Evolutionary conservation across 805 yeast species (phyloP).

Genomic region (Lipomyces anomalus): DNA sequence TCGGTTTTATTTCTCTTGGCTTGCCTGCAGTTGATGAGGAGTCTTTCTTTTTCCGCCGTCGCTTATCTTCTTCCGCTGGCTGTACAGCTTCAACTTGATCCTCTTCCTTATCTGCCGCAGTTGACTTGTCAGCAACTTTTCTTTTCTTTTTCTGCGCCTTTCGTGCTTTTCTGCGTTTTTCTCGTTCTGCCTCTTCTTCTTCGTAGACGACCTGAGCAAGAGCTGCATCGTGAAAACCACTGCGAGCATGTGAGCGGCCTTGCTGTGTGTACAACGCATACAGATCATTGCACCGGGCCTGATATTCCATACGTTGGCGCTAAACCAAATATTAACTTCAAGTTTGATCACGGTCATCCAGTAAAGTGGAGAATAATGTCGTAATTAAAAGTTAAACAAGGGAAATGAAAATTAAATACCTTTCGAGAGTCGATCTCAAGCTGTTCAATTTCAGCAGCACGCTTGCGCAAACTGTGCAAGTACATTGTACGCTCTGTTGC

Average conservation of each 20-base stretch:
- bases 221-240: slow-evolving; percentile 20
- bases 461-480: slow-evolving; percentile 3
- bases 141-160: slow-evolving; percentile 14
- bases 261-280: slow-evolving; percentile 6
- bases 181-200: slow-evolving; percentile 19
- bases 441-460: slow-evolving; percentile 4
- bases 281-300: slow-evolving; percentile 5
- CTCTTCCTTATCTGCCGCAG: background rate
- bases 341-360: too few relatives aligned
- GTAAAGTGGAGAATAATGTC: too few relatives aligned
- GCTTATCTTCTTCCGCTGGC: background rate
- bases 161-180: slow-evolving; percentile 14
- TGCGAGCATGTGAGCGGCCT: slow-evolving; percentile 18
- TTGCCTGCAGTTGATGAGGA: too few relatives aligned
- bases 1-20: background rate
- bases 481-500: slow-evolving; percentile 12
- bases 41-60: background rate
- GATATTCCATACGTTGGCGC: slow-evolving; percentile 6
- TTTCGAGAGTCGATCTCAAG: slow-evolving; percentile 12
- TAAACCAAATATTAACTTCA: too few relatives aligned
- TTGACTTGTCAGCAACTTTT: background rate
- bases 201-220: slow-evolving; percentile 15
- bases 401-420: too few relatives aligned
- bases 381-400: too few relatives aligned
- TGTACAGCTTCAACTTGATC: background rate